phyloP scores from a whole-genome alignment of 371 early-diverging fungal species.

The Mucor piriformis region DNA sequence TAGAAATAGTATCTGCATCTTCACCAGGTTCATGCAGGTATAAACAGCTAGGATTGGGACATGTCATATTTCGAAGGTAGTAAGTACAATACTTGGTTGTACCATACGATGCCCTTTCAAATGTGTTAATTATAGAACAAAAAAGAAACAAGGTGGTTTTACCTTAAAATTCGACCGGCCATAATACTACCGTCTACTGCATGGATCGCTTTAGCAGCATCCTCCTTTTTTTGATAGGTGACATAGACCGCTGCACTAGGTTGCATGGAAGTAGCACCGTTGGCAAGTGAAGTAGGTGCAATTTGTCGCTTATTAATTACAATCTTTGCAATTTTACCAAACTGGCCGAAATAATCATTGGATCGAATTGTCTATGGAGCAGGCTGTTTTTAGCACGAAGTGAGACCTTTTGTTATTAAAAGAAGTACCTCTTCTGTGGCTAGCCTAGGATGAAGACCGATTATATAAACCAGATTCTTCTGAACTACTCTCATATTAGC shows the following conservation, averaged over 20 bases:
- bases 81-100: conserved; percentile 98
- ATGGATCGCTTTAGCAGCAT: conserved; percentile 88
- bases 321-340: conserved; percentile 92
- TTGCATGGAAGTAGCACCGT: conserved; percentile 47
- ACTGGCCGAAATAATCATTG: conserved; percentile 95
- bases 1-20: conserved; percentile 77
- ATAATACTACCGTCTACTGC: conserved; percentile 92
- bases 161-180: conserved; percentile 84
- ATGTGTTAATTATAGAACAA: not conserved
- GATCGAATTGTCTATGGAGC: conserved; percentile 67
- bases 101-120: conserved; percentile 76
- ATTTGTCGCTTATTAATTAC: conserved; percentile 79
- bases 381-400: not conserved
- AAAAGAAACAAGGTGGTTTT: not conserved
- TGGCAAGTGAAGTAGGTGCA: conserved; percentile 55
- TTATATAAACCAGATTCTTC: conserved; percentile 94
- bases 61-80: conserved; percentile 87
- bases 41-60: conserved; percentile 92
- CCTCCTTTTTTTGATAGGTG: conserved; percentile 85
- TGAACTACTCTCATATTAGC: conserved; percentile 93
- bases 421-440: conserved; percentile 83
- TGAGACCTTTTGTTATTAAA: not conserved
- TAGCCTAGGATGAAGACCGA: conserved; percentile 84
- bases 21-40: conserved; percentile 96
- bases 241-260: conserved; percentile 85